Percentiles rank a stretch among this genome's conserved stretches.
Evolutionary conservation across 306 rosid genomes (phyloP).

Genomic region (Trifolium dubium): DNA sequence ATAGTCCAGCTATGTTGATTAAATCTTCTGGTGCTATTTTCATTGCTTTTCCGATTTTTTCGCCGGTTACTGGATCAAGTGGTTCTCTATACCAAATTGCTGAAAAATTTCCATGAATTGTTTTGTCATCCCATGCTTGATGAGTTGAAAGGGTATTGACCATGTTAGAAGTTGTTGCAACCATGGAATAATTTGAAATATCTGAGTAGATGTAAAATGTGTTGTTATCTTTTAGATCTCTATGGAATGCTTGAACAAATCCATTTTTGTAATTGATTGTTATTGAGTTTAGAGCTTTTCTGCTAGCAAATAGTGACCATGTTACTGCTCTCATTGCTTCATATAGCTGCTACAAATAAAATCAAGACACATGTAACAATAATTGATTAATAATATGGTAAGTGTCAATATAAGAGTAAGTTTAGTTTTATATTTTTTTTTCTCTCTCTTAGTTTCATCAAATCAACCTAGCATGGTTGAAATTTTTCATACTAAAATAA

Average conservation of each 20-base stretch:
- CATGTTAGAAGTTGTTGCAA: conserved; percentile 46
- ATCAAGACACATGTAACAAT: conserved; percentile 6
- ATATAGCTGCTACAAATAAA: conserved; percentile 71
- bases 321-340: conserved; percentile 88
- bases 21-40: conserved; percentile 86
- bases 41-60: conserved; percentile 85
- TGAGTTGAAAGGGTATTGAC: conserved; percentile 48
- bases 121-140: conserved; percentile 66
- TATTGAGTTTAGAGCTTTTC: conserved; percentile 89
- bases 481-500: neutral
- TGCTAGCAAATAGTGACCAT: conserved; percentile 89
- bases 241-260: conserved; percentile 94
- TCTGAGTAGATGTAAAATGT: conserved; percentile 93
- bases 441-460: neutral
- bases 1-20: conserved; percentile 84
- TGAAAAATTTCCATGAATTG: conserved; percentile 73
- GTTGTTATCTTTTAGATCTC: conserved; percentile 84
- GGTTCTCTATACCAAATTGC: conserved; percentile 95
- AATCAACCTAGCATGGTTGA: neutral
- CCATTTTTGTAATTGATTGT: conserved; percentile 91
- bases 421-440: neutral
- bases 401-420: conserved; percentile 1
- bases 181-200: conserved; percentile 83
- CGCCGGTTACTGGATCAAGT: conserved; percentile 86
- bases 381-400: conserved; percentile 29